phyloP scores from a whole-genome alignment of 805 yeast species.

The Lipomyces kockii region DNA sequence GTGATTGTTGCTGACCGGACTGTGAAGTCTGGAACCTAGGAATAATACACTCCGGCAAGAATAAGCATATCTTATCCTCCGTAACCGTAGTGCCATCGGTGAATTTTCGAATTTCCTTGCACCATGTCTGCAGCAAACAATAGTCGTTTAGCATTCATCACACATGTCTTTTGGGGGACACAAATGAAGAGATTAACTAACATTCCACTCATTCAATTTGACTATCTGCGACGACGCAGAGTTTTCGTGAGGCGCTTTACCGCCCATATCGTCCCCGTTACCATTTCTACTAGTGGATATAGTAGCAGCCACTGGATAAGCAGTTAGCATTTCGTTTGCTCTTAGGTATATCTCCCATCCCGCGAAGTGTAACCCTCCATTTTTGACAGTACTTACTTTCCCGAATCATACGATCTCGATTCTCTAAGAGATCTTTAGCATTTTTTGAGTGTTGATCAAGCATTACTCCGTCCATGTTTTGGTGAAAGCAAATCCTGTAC shows the following conservation, averaged over 20 bases:
- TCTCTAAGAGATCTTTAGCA: slow-evolving; percentile 30
- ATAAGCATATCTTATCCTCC: slow-evolving; percentile 34
- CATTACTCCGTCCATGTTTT: slow-evolving; percentile 7
- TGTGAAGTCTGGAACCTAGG: slow-evolving; percentile 12
- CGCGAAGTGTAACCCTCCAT: background rate
- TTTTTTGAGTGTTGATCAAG: slow-evolving; percentile 22
- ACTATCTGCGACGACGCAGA: slow-evolving; percentile 15
- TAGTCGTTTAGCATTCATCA: background rate
- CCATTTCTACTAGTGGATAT: slow-evolving; percentile 9
- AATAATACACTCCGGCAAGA: slow-evolving; percentile 26
- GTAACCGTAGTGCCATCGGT: slow-evolving; percentile 27
- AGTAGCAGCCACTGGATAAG: slow-evolving; percentile 23
- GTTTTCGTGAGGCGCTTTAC: background rate
- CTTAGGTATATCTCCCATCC: background rate
- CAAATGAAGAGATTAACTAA: slow-evolving; percentile 10
- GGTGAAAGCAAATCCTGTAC: background rate
- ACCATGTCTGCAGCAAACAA: slow-evolving; percentile 27
- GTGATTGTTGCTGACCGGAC: background rate
- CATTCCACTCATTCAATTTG: slow-evolving; percentile 31
- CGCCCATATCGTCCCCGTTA: slow-evolving; percentile 9
- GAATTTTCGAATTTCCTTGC: slow-evolving; percentile 32
- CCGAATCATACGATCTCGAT: slow-evolving; percentile 30
- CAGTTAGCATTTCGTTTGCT: background rate
- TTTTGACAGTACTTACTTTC: slow-evolving; percentile 22
- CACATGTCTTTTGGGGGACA: background rate